Conservation (phyloP, 1,139 yeast species). For the Scheffersomyces cryptocercus region DNA sequence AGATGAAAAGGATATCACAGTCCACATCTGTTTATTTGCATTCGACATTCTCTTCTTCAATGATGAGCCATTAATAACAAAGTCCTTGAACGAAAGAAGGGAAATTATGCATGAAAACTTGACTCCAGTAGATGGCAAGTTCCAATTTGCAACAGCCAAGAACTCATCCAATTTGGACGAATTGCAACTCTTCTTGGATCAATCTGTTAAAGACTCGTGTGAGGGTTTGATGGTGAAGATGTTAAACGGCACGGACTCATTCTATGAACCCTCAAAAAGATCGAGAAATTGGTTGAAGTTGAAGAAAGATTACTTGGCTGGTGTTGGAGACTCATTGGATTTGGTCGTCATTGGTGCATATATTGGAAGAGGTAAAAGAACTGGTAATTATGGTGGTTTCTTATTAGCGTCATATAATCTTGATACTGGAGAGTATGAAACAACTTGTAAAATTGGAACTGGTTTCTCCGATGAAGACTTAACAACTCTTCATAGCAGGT, state of each 20-base stretch:
- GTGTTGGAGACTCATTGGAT: slow-evolving; percentile 95
- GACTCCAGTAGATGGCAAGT: slow-evolving; percentile 68
- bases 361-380: slow-evolving; percentile 90
- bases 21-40: slow-evolving; percentile 87
- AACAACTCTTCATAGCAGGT: slow-evolving; percentile 54
- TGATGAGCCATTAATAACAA: slow-evolving; percentile 68
- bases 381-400: slow-evolving; percentile 94
- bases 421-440: slow-evolving; percentile 89
- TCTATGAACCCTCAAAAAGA: slow-evolving; percentile 92
- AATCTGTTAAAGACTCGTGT: slow-evolving; percentile 85
- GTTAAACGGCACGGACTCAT: slow-evolving; percentile 76
- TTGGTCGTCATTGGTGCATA: slow-evolving; percentile 94
- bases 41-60: slow-evolving; percentile 81
- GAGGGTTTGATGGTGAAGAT: slow-evolving; percentile 97
- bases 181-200: slow-evolving; percentile 83
- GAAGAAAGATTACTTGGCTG: slow-evolving; percentile 90
- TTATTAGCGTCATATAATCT: slow-evolving; percentile 85
- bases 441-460: slow-evolving; percentile 96
- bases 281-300: slow-evolving; percentile 94
- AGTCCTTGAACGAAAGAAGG: slow-evolving; percentile 71
- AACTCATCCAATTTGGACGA: slow-evolving; percentile 76
- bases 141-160: slow-evolving; percentile 75
- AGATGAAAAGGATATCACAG: slow-evolving; percentile 81
- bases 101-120: slow-evolving; percentile 57
- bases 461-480: slow-evolving; percentile 91